Base-by-base conservation (phyloP, 257 asterid species). In the Parsonsia alboflavescens region DNA sequence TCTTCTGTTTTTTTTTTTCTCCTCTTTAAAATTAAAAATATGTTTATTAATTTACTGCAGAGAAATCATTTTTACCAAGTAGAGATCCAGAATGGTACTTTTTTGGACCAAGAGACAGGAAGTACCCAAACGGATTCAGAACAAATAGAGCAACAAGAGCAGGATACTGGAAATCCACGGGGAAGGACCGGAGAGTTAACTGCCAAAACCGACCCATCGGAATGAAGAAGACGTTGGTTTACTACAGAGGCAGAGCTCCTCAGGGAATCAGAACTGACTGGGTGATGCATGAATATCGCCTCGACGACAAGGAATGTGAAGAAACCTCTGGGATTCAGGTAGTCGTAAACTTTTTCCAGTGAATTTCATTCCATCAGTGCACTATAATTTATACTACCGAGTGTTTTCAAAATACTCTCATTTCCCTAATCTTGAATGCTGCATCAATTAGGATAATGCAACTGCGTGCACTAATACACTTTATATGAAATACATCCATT, bases 41-140 rank as follows among this genome's bases (percentile, higher is more conserved):
- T 33, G 39, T 33, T 33, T 33, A 33, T n/a, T n/a, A n/a, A n/a
- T 33, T 33, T 33, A 33, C 39, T 85, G 88, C 83, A 93, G 98
- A 91, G 84, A 93, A 91, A 81, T 93, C 98, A 1, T 88, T 93
- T 83, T 80, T 93, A 80, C 98, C 97, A 0, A 91, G 98, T 75
- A 86, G 96, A 85, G 98, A 93, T 80, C 98, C 98, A 1, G 98
- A 91, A 76, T 93, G 98, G 98, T 93, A 93, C 82, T 93, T 93
- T 52, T 93, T 93, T 72, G 97, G 98, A 21, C 98, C 98, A 1
- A 83, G 98, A 86, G 98, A 93, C 86, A 81, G 98, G 30, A 93
- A 93, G 87, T 93, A 93, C 79, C 98, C 98, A 0, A 93, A 93
- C 39, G 98, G 98, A 50, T 91, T 91, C 81, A 83, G 98, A 65